Evolutionary conservation across 106 monocot species (phyloP), one percentile per base, ranked within the genome.

Genomic region (Xerophyta viscosa): DNA sequence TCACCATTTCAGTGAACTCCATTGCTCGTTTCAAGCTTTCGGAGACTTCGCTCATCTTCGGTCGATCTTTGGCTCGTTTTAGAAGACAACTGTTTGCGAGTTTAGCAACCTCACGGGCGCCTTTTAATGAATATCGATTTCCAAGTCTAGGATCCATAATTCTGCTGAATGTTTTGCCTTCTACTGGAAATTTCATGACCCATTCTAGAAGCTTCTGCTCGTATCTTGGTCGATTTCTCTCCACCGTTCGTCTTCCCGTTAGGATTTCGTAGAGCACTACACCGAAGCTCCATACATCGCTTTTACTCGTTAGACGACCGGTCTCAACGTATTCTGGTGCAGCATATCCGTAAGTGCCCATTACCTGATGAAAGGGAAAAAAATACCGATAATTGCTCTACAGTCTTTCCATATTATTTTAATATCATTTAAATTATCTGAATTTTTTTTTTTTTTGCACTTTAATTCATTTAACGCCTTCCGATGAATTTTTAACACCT

Each of bases 121-220:
- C 76, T 9, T 49, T 21, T 22, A 59, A 18, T 10, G 81, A 71
- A 42, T 68, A 82, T 6, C 60, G 31, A 27, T 50, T 50, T 12
- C 54, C 58, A 20, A 82, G 75, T 33, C 71, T 67, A 1, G 71
- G 71, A 43, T 81, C 80, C 22, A 81, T 71, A 26, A 75, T 71
- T 36, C 15, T 56, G 37, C 46, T 41, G 52, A 81, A 81, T n/a
- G 24, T 66, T 33, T n/a, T 67, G 24, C 61, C 55, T 24, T 54
- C 64, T 22, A 56, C 44, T 41, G 68, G 68, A 36, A 43, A 75
- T 33, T 59, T 66, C 26, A 58, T 81, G 29, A 81, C 71, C 80
- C 80, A 81, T 3, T 67, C 75, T 39, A 81, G 46, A 19, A 81
- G 80, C 14, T 67, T 75, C 58, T 81, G 75, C 48, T 81, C 75